These are phyloP conservation scores for Cladosporium sp. DNA, from an alignment of 2,329 filamentous ascomycete species.

Conservation along the genomic window DNA sequence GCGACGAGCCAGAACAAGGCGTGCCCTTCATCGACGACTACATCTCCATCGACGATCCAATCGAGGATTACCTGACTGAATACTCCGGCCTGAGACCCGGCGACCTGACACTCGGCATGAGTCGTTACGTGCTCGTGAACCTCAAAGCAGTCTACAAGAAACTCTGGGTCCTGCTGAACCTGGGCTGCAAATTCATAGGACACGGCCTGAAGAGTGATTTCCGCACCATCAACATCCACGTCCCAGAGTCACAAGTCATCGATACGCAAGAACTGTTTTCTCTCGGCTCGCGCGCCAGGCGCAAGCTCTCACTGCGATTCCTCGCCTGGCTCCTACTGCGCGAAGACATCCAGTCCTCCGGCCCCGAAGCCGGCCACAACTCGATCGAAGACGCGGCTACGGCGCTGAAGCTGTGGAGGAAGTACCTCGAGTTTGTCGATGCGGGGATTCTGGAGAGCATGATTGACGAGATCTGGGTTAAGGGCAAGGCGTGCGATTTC, in stretches of 20 bases:
- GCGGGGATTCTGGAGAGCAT: slow-evolving; percentile 81
- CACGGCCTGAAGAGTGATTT: slow-evolving; percentile 95
- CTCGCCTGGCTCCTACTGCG: slow-evolving; percentile 88
- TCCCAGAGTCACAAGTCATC: slow-evolving; percentile 85
- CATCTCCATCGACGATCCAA: slow-evolving; percentile 83
- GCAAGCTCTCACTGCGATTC: slow-evolving; percentile 90
- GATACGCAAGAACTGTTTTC: slow-evolving; percentile 94
- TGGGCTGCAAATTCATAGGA: slow-evolving; percentile 90
- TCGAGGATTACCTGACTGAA: slow-evolving; percentile 92
- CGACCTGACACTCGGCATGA: slow-evolving; percentile 78
- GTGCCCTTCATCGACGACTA: slow-evolving; percentile 96
- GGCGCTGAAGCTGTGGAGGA: slow-evolving; percentile 83
- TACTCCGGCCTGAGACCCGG: slow-evolving; percentile 88
- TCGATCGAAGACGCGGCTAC: slow-evolving; percentile 93
- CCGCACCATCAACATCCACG: slow-evolving; percentile 95
- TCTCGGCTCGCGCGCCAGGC: slow-evolving; percentile 68
- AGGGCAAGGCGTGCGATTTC: slow-evolving; percentile 59
- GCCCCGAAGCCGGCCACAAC: slow-evolving; percentile 65
- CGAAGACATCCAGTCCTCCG: slow-evolving; percentile 89
- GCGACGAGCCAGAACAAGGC: slow-evolving; percentile 74
- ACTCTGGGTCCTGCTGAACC: slow-evolving; percentile 91
- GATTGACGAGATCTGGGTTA: slow-evolving; percentile 79
- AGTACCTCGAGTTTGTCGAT: slow-evolving; percentile 86
- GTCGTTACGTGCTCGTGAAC: slow-evolving; percentile 78
- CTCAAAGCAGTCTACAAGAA: slow-evolving; percentile 97